Conservation (phyloP, 331 rosid genomes). For the Malus hybrid region DNA sequence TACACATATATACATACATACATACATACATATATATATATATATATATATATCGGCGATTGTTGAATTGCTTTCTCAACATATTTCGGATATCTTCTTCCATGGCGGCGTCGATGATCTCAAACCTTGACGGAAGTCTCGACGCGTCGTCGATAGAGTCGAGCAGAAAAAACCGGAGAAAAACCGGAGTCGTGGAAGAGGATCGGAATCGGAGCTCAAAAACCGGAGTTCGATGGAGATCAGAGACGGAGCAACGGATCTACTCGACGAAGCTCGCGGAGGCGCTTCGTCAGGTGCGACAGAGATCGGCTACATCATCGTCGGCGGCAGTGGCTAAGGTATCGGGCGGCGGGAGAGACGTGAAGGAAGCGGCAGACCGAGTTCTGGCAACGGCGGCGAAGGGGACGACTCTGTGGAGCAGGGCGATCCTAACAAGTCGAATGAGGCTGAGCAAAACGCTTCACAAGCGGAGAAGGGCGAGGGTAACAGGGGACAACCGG, state of each 20-base stretch:
- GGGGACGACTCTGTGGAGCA: conserved; percentile 87
- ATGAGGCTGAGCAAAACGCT: conserved; percentile 26
- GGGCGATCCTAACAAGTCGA: conserved; percentile 58
- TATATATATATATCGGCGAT: not conserved
- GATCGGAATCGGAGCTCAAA: conserved; percentile 1
- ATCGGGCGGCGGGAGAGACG: conserved; percentile 5
- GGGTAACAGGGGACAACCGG: conserved; percentile 17
- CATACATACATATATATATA: no score
- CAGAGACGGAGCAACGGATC: conserved; percentile 54
- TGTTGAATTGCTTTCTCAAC: not conserved
- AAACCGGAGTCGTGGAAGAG: conserved; percentile 9
- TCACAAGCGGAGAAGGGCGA: conserved; percentile 36
- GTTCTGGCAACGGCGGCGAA: conserved; percentile 59
- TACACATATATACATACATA: no score
- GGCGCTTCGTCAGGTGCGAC: conserved; percentile 43
- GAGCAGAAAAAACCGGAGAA: conserved; percentile 30
- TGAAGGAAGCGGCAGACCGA: conserved; percentile 57
- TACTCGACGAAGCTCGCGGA: conserved; percentile 56
- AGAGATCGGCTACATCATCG: not conserved
- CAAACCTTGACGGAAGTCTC: conserved; percentile 14
- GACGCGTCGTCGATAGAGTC: conserved; percentile 23
- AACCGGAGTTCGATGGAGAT: conserved; percentile 49
- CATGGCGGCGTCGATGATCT: conserved; percentile 46
- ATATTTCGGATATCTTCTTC: not conserved
- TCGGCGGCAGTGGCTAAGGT: conserved; percentile 5